Percentiles rank a stretch among this genome's conserved stretches.
These are phyloP conservation scores for Aspergillus tanneri DNA, from an alignment of 2,329 filamentous ascomycete genomes.

Conservation along the genomic window DNA sequence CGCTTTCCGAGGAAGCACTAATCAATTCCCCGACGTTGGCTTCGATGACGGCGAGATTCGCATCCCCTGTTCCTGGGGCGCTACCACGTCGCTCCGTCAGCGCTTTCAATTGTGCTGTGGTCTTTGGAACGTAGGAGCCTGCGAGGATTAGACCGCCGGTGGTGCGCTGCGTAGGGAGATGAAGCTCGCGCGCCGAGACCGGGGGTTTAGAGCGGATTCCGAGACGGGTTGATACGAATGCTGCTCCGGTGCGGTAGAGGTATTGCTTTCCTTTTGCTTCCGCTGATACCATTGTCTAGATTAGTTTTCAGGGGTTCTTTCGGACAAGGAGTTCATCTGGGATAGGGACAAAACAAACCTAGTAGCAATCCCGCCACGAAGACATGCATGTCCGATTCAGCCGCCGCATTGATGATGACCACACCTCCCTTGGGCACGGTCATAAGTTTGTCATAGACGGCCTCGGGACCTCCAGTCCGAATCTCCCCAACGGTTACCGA, in stretches of 20 bases:
- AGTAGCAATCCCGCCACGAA: slow-evolving; percentile 52
- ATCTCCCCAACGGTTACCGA: slow-evolving; percentile 52
- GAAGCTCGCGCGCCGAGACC: slow-evolving; percentile 48
- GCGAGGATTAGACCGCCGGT: slow-evolving; percentile 56
- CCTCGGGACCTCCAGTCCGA: slow-evolving; percentile 45
- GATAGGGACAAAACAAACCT: slow-evolving; percentile 20
- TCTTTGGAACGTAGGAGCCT: slow-evolving; percentile 60
- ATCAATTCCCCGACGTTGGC: slow-evolving; percentile 53
- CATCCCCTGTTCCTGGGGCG: no score
- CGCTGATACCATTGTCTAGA: no score
- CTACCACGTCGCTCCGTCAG: slow-evolving; percentile 41
- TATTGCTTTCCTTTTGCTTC: slow-evolving; percentile 43
- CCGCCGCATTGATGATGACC: slow-evolving; percentile 54
- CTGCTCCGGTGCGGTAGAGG: slow-evolving; percentile 49
- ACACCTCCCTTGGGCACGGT: slow-evolving; percentile 40
- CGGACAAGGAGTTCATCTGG: no score
- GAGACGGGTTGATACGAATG: slow-evolving; percentile 52
- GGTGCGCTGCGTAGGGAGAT: slow-evolving; percentile 31
- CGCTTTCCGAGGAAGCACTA: slow-evolving; percentile 31
- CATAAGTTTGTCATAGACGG: slow-evolving; percentile 45
- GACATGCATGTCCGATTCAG: slow-evolving; percentile 57
- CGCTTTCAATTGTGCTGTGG: slow-evolving; percentile 54
- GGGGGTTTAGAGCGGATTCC: slow-evolving; percentile 55
- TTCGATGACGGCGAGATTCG: slow-evolving; percentile 46
- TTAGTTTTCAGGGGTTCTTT: no score